phyloP scores from a whole-genome alignment of 805 yeast genomes.

The Metschnikowia lunata region DNA sequence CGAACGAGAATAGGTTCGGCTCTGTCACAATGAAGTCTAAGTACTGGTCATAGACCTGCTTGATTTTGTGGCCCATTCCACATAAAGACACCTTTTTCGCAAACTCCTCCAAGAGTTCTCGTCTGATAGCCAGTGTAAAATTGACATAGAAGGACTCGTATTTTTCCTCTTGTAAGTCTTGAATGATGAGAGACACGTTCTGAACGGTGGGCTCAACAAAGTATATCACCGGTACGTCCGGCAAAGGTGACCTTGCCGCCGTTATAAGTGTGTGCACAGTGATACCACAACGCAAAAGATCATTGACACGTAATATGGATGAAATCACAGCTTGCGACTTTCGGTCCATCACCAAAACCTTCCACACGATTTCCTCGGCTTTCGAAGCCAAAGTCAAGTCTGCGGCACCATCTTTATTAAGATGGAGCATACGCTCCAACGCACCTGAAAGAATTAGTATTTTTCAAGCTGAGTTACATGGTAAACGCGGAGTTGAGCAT shows the following conservation, averaged over 20 bases:
- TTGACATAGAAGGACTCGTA: constrained; percentile 81
- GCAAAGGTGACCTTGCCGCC: constrained; percentile 72
- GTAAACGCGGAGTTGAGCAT: too few species aligned
- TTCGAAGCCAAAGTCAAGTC: constrained; percentile 52
- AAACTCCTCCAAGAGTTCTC: constrained; percentile 81
- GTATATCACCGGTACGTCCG: constrained; percentile 93
- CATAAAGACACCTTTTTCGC: constrained; percentile 75
- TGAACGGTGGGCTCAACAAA: constrained; percentile 83
- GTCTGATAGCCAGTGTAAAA: constrained; percentile 73
- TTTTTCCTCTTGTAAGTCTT: constrained; percentile 68
- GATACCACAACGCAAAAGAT: constrained; percentile 82
- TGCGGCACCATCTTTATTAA: constrained; percentile 60
- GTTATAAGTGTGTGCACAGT: constrained; percentile 80
- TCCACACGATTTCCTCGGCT: constrained; percentile 79
- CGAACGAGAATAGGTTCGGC: constrained; percentile 82
- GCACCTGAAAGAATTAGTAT: constrained; percentile 11
- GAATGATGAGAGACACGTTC: constrained; percentile 63
- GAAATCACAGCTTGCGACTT: constrained; percentile 83
- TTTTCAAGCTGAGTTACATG: too few species aligned
- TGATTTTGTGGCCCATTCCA: constrained; percentile 66
- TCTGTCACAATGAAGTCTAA: constrained; percentile 90
- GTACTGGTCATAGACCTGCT: constrained; percentile 93
- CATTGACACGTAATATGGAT: constrained; percentile 88
- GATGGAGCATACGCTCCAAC: constrained; percentile 79
- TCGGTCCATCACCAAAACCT: constrained; percentile 77